A percentile compares a stretch with the other conserved stretches of the same genome.
These are phyloP conservation scores for Verticillium klebahnii DNA, from an alignment of 2,329 filamentous ascomycete genomes.

Conservation along the genomic window DNA sequence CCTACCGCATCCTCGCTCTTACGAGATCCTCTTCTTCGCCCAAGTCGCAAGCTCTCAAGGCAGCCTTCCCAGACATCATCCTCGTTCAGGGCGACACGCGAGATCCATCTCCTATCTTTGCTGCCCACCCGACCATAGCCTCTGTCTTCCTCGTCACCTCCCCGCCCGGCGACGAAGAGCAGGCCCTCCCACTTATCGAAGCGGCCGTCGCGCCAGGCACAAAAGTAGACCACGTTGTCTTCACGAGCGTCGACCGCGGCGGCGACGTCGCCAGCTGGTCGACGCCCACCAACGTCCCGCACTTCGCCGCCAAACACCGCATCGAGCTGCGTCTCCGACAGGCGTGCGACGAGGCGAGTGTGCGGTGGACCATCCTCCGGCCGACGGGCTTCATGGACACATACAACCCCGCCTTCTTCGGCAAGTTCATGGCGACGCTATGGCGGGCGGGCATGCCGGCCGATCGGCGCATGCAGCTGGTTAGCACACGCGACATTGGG, in stretches of 20 bases:
- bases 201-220: conserved; percentile 8
- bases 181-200: conserved; percentile 19
- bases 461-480: conserved; percentile 17
- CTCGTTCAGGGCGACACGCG: conserved; percentile 15
- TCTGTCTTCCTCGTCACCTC: conserved; percentile 21
- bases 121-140: conserved; percentile 13
- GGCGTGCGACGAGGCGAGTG: conserved; percentile 2
- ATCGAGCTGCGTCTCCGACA: conserved; percentile 13
- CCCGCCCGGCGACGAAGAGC: conserved; percentile 17
- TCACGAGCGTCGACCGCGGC: conserved; percentile 19
- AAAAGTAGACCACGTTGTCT: conserved; percentile 24
- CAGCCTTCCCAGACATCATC: conserved; percentile 5
- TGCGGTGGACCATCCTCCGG: conserved; percentile 19
- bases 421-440: conserved; percentile 19
- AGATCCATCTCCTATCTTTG: conserved; percentile 14
- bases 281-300: conserved; percentile 17
- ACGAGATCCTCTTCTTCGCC: conserved; percentile 6
- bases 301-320: conserved; percentile 16
- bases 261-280: conserved; percentile 18
- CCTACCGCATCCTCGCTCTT: conserved; percentile 11
- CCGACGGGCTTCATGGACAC: conserved; percentile 23
- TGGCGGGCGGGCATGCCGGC: conserved; percentile 18
- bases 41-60: conserved; percentile 7
- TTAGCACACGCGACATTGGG: conserved; percentile 21
- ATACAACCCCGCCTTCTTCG: conserved; percentile 18